phyloP scores from a whole-genome alignment of 1,139 yeast species.

The Blastobotrys serpentis region DNA sequence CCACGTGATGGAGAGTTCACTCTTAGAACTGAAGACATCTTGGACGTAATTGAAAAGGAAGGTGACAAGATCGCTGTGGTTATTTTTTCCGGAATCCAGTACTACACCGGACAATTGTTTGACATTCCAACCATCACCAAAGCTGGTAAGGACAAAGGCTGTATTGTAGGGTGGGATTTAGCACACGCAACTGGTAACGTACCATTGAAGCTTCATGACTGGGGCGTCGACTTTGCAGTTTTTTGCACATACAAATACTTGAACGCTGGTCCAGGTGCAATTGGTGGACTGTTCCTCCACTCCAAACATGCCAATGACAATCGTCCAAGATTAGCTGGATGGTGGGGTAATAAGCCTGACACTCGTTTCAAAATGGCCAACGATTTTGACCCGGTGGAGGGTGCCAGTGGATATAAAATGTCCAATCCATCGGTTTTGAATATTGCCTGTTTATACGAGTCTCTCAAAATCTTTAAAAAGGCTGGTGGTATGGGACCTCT shows the following conservation, averaged over 20 bases:
- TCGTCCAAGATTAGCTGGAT: constrained; percentile 80
- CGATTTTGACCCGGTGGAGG: constrained; percentile 70
- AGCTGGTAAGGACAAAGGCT: constrained; percentile 53
- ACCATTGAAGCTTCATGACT: constrained; percentile 69
- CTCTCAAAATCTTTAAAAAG: constrained; percentile 58
- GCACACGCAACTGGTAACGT: constrained; percentile 96
- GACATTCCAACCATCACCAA: constrained; percentile 67
- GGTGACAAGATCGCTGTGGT: constrained; percentile 70
- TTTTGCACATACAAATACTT: constrained; percentile 94
- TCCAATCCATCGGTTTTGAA: constrained; percentile 91
- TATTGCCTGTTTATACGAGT: constrained; percentile 66
- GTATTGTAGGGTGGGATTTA: constrained; percentile 88
- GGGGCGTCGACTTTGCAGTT: constrained; percentile 90
- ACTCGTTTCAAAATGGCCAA: constrained; percentile 81
- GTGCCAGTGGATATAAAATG: constrained; percentile 86
- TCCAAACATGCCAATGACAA: constrained; percentile 42
- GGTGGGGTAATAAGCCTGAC: constrained; percentile 88
- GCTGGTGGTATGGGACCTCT: constrained; percentile 65
- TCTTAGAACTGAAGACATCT: constrained; percentile 62
- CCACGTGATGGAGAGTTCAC: constrained; percentile 58
- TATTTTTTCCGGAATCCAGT: constrained; percentile 85
- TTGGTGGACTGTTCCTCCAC: constrained; percentile 79
- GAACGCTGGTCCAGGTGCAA: constrained; percentile 90
- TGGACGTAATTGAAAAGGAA: constrained; percentile 53
- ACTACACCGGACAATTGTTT: constrained; percentile 86